Evolutionary conservation across 495 filamentous ascomycete genomes (phyloP).

Genomic region (Neurospora sp.): DNA sequence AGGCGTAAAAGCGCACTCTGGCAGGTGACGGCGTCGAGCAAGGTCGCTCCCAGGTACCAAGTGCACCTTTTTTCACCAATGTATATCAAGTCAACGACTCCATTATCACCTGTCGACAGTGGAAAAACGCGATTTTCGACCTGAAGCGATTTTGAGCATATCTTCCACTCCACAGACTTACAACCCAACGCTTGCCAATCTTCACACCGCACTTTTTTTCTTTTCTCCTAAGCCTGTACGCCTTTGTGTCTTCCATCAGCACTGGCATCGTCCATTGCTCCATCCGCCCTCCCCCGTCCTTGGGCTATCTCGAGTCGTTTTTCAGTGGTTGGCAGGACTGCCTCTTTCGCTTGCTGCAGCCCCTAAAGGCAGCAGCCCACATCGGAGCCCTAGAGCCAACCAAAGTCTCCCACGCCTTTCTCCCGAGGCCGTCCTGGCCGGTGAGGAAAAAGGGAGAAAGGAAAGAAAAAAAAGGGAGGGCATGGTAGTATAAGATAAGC

Average conservation of each 20-base stretch:
- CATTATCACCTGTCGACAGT: not conserved
- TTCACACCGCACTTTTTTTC: conserved; percentile 1
- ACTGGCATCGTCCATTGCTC: conserved; percentile 4
- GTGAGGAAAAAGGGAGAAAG: not conserved
- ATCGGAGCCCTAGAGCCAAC: conserved; percentile 11
- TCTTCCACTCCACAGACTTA: not conserved
- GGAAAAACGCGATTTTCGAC: not conserved
- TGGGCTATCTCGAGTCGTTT: not conserved
- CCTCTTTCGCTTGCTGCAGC: conserved; percentile 4
- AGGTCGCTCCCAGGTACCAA: not conserved
- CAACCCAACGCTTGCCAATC: not conserved
- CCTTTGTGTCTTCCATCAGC: not conserved
- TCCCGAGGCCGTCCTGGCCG: not conserved
- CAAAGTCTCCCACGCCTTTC: conserved; percentile 12
- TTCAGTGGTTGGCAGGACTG: conserved; percentile 3
- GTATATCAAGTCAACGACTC: not conserved
- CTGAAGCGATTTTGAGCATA: not conserved
- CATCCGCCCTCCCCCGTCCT: conserved; percentile 3
- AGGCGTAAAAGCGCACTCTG: not conserved
- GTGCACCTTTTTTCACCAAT: not conserved
- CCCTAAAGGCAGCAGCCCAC: conserved; percentile 5
- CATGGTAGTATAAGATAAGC: not conserved
- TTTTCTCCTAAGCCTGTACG: not conserved
- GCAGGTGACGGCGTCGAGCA: not conserved
- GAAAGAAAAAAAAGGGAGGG: not conserved